Conservation (phyloP, 176 grass and related monocot species). For the Pontederia paniculata region DNA sequence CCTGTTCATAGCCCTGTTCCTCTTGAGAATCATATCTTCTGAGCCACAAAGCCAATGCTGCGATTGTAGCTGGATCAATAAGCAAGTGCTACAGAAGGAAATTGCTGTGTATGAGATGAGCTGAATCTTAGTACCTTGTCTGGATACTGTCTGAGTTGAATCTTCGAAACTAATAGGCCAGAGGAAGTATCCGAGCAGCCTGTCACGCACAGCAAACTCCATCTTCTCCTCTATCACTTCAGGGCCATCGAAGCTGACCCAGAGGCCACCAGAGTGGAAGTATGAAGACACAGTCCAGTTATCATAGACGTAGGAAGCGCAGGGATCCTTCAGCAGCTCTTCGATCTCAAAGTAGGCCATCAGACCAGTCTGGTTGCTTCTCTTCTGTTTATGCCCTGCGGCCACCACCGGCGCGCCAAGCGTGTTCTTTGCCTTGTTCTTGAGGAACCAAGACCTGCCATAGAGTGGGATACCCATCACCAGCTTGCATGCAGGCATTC, state of each 20-base stretch:
- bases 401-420: conserved; percentile 53
- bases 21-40: conserved; percentile 28
- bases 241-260: conserved; percentile 65
- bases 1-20: conserved; percentile 23
- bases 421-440: conserved; percentile 49
- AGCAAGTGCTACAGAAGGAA: background rate
- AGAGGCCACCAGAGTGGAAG: conserved; percentile 48
- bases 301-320: conserved; percentile 34
- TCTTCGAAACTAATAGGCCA: conserved; percentile 83
- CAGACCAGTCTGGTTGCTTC: conserved; percentile 43
- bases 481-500: conserved; percentile 53
- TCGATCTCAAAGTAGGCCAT: conserved; percentile 79
- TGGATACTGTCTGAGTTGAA: conserved; percentile 43
- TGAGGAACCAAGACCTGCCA: conserved; percentile 62
- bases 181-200: conserved; percentile 63
- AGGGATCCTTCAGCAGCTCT: conserved; percentile 23
- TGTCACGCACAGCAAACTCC: conserved; percentile 27
- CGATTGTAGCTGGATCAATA: conserved; percentile 4
- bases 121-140: conserved; percentile 32
- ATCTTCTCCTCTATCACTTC: conserved; percentile 66
- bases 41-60: conserved; percentile 51
- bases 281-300: conserved; percentile 46
- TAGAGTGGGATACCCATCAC: conserved; percentile 69
- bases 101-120: background rate
- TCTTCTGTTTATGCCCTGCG: conserved; percentile 46